A percentile compares a stretch with the other conserved stretches of the same genome.
phyloP scores from a whole-genome alignment of 1,284 basidiomycete species.

The Tilletia walkeri region DNA sequence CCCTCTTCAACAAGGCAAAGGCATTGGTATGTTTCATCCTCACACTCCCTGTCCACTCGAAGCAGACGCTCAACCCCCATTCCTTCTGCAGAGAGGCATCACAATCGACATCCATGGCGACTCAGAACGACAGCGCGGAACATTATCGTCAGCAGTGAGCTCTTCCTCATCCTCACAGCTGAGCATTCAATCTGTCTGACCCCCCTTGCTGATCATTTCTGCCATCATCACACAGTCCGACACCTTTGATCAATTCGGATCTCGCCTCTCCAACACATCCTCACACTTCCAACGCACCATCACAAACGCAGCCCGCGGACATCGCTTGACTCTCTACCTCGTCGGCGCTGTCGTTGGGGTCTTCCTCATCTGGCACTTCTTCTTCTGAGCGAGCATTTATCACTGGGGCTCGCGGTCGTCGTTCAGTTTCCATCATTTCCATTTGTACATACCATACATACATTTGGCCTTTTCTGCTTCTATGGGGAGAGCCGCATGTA shows the following conservation, averaged over 20 bases:
- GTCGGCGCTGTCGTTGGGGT: slow-evolving; percentile 37
- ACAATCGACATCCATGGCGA: slow-evolving; percentile 50
- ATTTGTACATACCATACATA: too few species aligned
- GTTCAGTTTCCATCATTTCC: too few species aligned
- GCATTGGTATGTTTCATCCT: slow-evolving; percentile 11
- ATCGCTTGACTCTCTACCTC: slow-evolving; percentile 39
- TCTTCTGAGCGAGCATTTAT: not conserved
- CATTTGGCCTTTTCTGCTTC: too few species aligned
- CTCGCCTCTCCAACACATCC: slow-evolving; percentile 33
- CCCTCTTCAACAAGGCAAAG: slow-evolving; percentile 44
- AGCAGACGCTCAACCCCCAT: not conserved
- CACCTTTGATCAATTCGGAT: slow-evolving; percentile 34
- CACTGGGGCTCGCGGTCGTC: too few species aligned
- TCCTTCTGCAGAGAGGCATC: slow-evolving; percentile 32
- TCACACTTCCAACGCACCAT: slow-evolving; percentile 35
- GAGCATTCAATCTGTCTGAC: not conserved
- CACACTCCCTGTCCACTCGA: not conserved
- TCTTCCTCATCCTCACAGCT: not conserved
- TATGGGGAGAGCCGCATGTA: too few species aligned
- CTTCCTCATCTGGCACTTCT: slow-evolving; percentile 37
- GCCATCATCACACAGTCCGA: slow-evolving; percentile 33
- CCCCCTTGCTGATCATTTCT: slow-evolving; percentile 3
- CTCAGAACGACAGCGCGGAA: slow-evolving; percentile 39
- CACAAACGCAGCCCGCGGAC: slow-evolving; percentile 35
- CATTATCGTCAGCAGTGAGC: slow-evolving; percentile 23